Conservation (phyloP, 2,329 filamentous ascomycete species). For the Aspergillus sp. region DNA sequence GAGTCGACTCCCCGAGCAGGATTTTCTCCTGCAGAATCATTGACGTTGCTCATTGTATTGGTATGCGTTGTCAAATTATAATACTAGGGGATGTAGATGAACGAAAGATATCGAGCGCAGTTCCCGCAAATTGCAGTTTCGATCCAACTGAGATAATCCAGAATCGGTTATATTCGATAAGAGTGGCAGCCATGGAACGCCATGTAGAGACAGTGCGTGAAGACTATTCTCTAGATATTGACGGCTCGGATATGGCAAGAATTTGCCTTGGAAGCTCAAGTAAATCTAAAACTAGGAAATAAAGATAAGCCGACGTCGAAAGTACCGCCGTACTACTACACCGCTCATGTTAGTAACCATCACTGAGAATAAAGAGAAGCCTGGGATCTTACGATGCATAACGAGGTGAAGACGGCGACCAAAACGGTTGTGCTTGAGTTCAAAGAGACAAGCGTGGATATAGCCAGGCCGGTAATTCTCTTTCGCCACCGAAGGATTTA, state of each 20-base stretch:
- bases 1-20: slow-evolving; percentile 23
- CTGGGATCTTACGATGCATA: slow-evolving; percentile 4
- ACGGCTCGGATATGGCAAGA: neutral
- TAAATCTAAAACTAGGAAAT: neutral
- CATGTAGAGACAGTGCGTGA: neutral
- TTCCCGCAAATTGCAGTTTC: slow-evolving; percentile 32
- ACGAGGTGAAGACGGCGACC: neutral
- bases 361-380: neutral
- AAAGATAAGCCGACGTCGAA: neutral
- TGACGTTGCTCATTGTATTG: slow-evolving; percentile 13
- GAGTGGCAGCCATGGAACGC: neutral
- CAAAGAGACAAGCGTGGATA: neutral
- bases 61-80: slow-evolving; percentile 3
- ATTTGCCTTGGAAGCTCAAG: neutral
- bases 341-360: slow-evolving; percentile 1
- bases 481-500: neutral
- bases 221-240: neutral
- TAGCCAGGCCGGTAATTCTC: neutral
- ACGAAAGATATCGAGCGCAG: slow-evolving; percentile 33
- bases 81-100: slow-evolving; percentile 13
- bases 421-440: neutral
- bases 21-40: slow-evolving; percentile 3
- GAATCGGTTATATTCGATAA: slow-evolving; percentile 28
- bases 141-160: slow-evolving; percentile 23
- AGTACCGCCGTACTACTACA: neutral